phyloP scores from a whole-genome alignment of 75 land plant species.

The Ceratopteris richardii region DNA sequence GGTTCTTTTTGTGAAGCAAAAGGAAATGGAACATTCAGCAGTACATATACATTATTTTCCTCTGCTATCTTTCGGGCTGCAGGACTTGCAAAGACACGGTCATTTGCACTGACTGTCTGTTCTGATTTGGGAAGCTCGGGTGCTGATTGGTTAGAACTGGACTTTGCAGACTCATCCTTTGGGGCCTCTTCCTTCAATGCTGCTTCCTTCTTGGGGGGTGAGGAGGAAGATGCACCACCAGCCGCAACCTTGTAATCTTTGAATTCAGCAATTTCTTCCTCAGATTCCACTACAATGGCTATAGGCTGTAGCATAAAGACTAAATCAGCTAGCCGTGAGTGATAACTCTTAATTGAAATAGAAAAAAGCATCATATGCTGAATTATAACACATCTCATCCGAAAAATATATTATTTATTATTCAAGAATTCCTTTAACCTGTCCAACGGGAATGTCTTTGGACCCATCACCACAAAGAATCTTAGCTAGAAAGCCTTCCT shows the following conservation, averaged over 20 bases:
- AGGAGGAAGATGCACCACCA: slow-evolving; percentile 21
- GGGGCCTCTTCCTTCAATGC: slow-evolving; percentile 27
- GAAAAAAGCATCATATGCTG: background rate
- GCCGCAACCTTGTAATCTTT: slow-evolving; percentile 63
- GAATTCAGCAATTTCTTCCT: slow-evolving; percentile 64
- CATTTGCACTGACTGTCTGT: slow-evolving; percentile 21
- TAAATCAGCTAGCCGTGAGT: too few species aligned
- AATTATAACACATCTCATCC: too few species aligned
- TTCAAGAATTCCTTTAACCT: too few species aligned
- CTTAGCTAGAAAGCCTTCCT: slow-evolving; percentile 93
- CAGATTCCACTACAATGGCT: slow-evolving; percentile 78
- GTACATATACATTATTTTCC: slow-evolving; percentile 81
- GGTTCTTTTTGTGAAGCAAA: background rate
- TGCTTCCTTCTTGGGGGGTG: slow-evolving; percentile 27
- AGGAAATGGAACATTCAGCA: background rate
- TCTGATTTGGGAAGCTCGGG: slow-evolving; percentile 21
- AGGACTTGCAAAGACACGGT: slow-evolving; percentile 81
- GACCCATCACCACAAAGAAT: slow-evolving; percentile 77
- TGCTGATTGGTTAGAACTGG: slow-evolving; percentile 25
- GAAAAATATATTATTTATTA: slow-evolving; percentile 13
- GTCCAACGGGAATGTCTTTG: slow-evolving; percentile 88
- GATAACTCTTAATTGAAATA: too few species aligned
- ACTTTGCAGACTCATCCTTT: too few species aligned
- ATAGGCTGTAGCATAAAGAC: slow-evolving; percentile 44
- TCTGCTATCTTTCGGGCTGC: slow-evolving; percentile 82